A percentile compares a stretch with the other conserved stretches of the same genome.
phyloP scores from a whole-genome alignment of 2,329 filamentous ascomycete genomes.

The Alternaria metachromatica region DNA sequence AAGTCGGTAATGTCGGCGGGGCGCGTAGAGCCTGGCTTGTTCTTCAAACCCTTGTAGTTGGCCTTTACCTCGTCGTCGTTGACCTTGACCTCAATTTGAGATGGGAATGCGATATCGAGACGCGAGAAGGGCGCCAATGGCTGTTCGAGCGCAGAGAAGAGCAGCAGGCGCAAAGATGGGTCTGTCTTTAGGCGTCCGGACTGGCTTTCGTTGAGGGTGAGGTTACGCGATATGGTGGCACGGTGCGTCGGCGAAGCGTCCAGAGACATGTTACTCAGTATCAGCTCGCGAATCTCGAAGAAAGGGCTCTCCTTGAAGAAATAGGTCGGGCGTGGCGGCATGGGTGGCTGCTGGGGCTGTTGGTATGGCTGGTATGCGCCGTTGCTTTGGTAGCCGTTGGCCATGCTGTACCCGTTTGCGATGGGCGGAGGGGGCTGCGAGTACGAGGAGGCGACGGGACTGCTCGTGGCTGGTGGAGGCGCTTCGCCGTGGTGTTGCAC shows the following conservation, averaged over 20 bases:
- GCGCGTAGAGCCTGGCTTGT: constrained; percentile 91
- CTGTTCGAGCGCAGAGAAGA: constrained; percentile 78
- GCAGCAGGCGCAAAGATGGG: constrained; percentile 72
- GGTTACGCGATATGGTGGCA: constrained; percentile 65
- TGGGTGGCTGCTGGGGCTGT: constrained; percentile 21
- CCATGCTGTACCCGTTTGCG: constrained; percentile 30
- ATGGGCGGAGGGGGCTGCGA: constrained; percentile 23
- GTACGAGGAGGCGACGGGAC: constrained; percentile 25
- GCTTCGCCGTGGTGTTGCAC: constrained; percentile 50
- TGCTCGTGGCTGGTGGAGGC: constrained; percentile 34
- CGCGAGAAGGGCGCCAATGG: constrained; percentile 37
- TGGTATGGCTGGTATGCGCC: constrained; percentile 20
- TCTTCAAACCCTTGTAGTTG: constrained; percentile 94
- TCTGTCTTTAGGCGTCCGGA: constrained; percentile 66
- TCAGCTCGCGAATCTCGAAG: constrained; percentile 71
- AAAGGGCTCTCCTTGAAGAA: constrained; percentile 83
- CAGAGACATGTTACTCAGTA: constrained; percentile 71
- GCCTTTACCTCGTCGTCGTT: constrained; percentile 88
- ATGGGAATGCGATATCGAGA: constrained; percentile 82
- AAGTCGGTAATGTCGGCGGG: constrained; percentile 87
- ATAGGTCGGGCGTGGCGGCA: constrained; percentile 43
- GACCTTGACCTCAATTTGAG: constrained; percentile 90
- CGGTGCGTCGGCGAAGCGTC: constrained; percentile 69
- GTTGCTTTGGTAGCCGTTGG: constrained; percentile 26
- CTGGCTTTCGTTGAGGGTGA: constrained; percentile 61